Evolutionary conservation across 495 filamentous ascomycete genomes (phyloP).

Genomic region (Parathielavia hyrcaniae): DNA sequence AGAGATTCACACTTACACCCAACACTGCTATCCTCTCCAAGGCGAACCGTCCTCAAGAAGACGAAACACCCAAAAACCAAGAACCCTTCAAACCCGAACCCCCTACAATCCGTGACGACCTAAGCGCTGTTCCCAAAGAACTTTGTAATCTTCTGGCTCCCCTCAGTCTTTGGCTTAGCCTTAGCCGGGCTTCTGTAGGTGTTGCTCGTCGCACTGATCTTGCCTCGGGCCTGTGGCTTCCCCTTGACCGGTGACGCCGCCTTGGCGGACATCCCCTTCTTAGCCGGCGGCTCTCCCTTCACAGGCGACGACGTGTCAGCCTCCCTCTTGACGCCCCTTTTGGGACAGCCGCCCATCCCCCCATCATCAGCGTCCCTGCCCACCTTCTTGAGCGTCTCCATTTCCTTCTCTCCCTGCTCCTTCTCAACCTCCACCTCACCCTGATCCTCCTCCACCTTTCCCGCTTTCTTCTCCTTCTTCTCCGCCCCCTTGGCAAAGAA

Average conservation of each 20-base stretch:
- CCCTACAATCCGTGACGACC: too few species aligned
- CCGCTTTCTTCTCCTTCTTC: constrained; percentile 42
- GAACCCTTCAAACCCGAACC: background rate
- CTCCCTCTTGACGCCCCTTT: constrained; percentile 53
- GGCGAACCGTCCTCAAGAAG: background rate
- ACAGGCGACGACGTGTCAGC: constrained; percentile 35
- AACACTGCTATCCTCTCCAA: background rate
- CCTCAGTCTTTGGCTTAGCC: constrained; percentile 46
- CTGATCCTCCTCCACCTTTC: constrained; percentile 16
- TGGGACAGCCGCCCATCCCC: constrained; percentile 13
- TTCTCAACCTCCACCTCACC: constrained; percentile 27
- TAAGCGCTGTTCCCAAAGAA: constrained; percentile 63
- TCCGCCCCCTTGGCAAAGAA: constrained; percentile 59
- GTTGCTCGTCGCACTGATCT: constrained; percentile 46
- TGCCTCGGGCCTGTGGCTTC: constrained; percentile 7
- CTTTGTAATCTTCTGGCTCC: constrained; percentile 75
- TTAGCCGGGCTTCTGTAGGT: constrained; percentile 35
- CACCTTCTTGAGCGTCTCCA: constrained; percentile 19
- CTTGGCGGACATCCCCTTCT: constrained; percentile 38
- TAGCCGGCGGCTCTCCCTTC: constrained; percentile 39
- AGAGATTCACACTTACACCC: too few species aligned
- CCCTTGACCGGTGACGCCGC: constrained; percentile 25
- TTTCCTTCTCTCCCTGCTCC: constrained; percentile 6
- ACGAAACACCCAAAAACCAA: background rate
- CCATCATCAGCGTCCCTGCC: constrained; percentile 12